A percentile compares a stretch with the other conserved stretches of the same genome.
These are phyloP conservation scores for Fusarium mundagurra DNA, from an alignment of 2,329 filamentous ascomycete genomes.

Conservation along the genomic window DNA sequence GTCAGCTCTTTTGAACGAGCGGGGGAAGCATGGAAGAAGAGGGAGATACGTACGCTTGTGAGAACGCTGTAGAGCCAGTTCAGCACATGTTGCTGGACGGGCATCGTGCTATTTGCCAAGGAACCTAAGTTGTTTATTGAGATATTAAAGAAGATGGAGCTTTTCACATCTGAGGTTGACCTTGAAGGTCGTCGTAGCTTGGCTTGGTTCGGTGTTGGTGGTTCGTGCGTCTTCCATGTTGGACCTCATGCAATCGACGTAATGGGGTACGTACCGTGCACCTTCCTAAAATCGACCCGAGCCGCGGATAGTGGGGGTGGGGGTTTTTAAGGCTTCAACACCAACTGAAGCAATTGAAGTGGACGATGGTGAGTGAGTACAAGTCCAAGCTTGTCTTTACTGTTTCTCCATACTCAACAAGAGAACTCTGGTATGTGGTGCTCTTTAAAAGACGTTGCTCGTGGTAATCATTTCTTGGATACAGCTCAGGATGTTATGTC, in stretches of 20 bases:
- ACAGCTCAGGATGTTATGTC: rapidly evolving
- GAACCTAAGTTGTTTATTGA: background rate
- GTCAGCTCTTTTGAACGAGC: constrained; percentile 16
- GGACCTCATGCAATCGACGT: constrained; percentile 29
- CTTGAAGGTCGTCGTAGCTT: constrained; percentile 29
- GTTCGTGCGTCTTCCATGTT: constrained; percentile 23
- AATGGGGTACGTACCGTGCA: constrained; percentile 34
- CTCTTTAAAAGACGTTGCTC: too few relatives aligned
- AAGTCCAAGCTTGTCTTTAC: background rate
- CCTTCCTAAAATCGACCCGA: constrained; percentile 32
- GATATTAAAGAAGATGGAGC: background rate
- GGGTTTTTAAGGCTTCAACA: background rate
- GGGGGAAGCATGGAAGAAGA: constrained; percentile 5
- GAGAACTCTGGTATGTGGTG: too few relatives aligned
- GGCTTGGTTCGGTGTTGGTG: constrained; percentile 18
- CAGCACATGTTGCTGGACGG: constrained; percentile 87
- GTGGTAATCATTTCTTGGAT: rapidly evolving
- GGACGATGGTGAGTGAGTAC: background rate
- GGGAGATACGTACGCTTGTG: constrained; percentile 67
- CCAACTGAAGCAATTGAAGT: background rate
- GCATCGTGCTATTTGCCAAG: constrained; percentile 55
- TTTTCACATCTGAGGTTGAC: constrained; percentile 25
- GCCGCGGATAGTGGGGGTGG: constrained; percentile 33
- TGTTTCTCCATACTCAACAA: too few relatives aligned
- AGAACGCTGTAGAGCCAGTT: constrained; percentile 96